Evolutionary conservation across 768 basidiomycete genomes (phyloP).

Genomic region (Tylopilus subfusipes): DNA sequence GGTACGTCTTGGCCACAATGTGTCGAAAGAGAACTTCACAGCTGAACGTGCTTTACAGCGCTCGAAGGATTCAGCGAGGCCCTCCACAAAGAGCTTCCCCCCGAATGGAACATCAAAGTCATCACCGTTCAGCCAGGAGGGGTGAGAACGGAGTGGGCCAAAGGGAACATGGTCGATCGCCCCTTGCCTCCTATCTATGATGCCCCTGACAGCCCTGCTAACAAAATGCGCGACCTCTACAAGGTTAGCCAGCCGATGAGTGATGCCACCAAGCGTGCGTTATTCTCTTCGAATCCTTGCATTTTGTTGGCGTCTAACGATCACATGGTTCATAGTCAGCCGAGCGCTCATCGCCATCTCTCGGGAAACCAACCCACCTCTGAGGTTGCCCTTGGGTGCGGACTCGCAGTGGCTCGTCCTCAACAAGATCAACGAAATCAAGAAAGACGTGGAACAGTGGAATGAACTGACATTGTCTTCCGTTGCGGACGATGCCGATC

Average conservation of each 20-base stretch:
- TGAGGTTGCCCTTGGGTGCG: slow-evolving; percentile 16
- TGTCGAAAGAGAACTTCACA: too few relatives aligned
- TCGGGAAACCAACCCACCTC: slow-evolving; percentile 16
- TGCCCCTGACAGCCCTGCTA: slow-evolving; percentile 12
- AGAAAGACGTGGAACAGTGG: slow-evolving; percentile 10
- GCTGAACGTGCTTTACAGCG: slow-evolving; percentile 5
- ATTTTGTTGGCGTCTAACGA: not conserved
- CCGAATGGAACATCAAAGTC: slow-evolving; percentile 29
- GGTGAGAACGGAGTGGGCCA: slow-evolving; percentile 20
- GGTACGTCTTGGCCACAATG: slow-evolving; percentile 3
- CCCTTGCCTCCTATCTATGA: slow-evolving; percentile 17
- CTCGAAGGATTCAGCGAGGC: slow-evolving; percentile 27
- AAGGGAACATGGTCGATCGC: slow-evolving; percentile 16
- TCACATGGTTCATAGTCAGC: slow-evolving; percentile 8
- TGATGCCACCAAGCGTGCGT: slow-evolving; percentile 16
- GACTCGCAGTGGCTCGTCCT: slow-evolving; percentile 18
- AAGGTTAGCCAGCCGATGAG: not conserved
- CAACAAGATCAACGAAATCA: slow-evolving; percentile 17
- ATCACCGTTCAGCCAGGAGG: slow-evolving; percentile 22
- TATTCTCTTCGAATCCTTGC: not conserved
- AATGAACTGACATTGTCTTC: not conserved
- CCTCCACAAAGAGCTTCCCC: slow-evolving; percentile 20
- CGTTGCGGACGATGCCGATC: not conserved
- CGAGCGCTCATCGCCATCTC: slow-evolving; percentile 17
- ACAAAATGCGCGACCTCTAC: slow-evolving; percentile 8